Base-by-base conservation (phyloP, 805 yeast species). In the Hanseniaspora jakobsenii region DNA sequence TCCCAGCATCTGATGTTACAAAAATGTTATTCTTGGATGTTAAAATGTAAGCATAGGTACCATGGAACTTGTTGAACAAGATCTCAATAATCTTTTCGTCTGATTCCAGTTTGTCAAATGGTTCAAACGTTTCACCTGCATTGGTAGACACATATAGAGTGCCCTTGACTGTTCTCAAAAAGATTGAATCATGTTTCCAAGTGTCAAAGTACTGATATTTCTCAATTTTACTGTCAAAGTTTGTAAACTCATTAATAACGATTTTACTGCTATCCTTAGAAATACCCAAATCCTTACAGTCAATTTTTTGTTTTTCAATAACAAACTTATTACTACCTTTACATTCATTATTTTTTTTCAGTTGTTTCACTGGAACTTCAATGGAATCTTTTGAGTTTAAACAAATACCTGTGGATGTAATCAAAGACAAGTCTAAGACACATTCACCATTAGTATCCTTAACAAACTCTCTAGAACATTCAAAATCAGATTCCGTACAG, bases 1-100 rank as follows among this genome's bases (percentile, higher is more conserved):
- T 62, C 13, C 82, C 96, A 21, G 94, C 76, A 58, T 87, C 81
- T 3, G 58, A 54, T 1, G 95, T 79, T 18, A 67, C 57, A 53
- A 71, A 78, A 13, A 87, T 62, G 24, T 61, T 62, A 8, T 70
- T 67, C 6, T 63, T 53, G 2, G 66, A 58, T 1, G 85, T 74
- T 36, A 77, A 60, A 23, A 61, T 41, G 35, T 60, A 61, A 0
- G 65, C 64, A 9, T 54, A 51, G 2, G 53, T 47, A 28, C 53
- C 53, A 48, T 55, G 55, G 43, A 50, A 71, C 6, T 75, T 74
- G 49, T 91, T 86, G 34, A 74, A 72, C 32, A 65, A 64, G n/a
- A 80, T 66, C n/a, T 71, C 73, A 5, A 69, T 48, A 39, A 81
- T 66, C 13, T 65, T 65, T 14, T 72, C 67, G 6, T 57, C 59